Base-by-base conservation (phyloP, 2,329 filamentous ascomycete genomes). In the Lasiodiplodia citricola region DNA sequence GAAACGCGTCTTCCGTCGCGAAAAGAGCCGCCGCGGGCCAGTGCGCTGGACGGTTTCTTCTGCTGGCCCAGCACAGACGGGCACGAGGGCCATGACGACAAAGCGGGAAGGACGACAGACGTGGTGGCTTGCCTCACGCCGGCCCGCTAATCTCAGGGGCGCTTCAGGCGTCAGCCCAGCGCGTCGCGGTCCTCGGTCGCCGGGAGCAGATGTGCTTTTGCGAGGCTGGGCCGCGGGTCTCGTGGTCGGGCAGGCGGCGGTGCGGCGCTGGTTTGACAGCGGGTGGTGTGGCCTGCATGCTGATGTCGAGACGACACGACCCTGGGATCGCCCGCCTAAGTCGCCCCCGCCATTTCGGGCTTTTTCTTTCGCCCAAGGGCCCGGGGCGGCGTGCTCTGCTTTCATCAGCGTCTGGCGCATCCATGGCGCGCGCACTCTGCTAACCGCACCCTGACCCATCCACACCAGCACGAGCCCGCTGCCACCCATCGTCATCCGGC, bases 61-160 rank as follows among this genome's bases (percentile, higher is more conserved):
- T 38, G 55, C 31, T 38, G 35, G 31, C 55, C 18, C 21, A 18
- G 57, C 57, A 47, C 57, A 38, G 57, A 60, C 57, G 57, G 57
- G 37, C 38, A 47, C 56, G 57, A 63, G 58, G 58, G 44, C 23
- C 58, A 35, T 63, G 58, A 21, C 58, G 58, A 58, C 56, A 41
- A 58, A 44, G 56, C 56, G 37, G 56, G 58, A 63, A 51, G 57
- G 57, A 60, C 58, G 58, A 51, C 41, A 51, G 55, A 37, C 55
- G 55, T 21, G 37, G 55, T 58, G 55, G 58, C 41, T 50, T 63
- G 58, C 41, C 37, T 50, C 58, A 63, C 41, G 58, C 23, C 58
- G 58, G 55, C 41, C 58, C 58, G 58, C 58, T 63, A 63, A 63
- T 63, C 58, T 63, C 58, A 60, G 57, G 57, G 57, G 57, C 57